phyloP scores from a whole-genome alignment of 208 protist genomes.

The Crithidia sp. region DNA sequence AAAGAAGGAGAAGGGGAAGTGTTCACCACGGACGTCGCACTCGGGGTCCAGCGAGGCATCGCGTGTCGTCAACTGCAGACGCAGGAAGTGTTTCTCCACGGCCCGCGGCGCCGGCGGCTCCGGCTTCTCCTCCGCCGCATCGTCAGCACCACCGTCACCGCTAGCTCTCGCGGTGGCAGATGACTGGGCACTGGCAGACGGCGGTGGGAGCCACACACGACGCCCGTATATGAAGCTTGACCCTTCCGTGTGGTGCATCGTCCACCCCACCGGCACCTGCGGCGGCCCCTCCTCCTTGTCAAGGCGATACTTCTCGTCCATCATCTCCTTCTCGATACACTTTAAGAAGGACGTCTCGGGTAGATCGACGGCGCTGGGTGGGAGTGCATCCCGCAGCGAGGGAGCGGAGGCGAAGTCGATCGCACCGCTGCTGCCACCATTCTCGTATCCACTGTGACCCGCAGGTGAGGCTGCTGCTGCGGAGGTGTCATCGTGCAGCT shows the following conservation, averaged over 20 bases:
- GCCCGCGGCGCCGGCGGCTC: slow-evolving; percentile 4
- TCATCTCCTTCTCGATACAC: slow-evolving; percentile 88
- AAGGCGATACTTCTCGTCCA: slow-evolving; percentile 79
- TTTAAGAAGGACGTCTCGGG: slow-evolving; percentile 74
- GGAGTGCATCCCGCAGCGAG: slow-evolving; percentile 47
- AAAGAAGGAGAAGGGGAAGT: slow-evolving; percentile 89
- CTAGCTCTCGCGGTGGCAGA: neutral
- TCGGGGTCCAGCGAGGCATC: slow-evolving; percentile 87
- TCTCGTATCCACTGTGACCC: neutral
- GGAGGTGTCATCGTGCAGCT: neutral
- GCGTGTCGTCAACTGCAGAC: slow-evolving; percentile 76
- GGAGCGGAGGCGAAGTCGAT: slow-evolving; percentile 15
- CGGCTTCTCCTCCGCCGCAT: neutral
- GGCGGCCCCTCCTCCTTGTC: slow-evolving; percentile 82
- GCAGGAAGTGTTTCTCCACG: slow-evolving; percentile 73
- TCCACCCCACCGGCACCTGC: slow-evolving; percentile 67
- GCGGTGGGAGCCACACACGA: slow-evolving; percentile 61
- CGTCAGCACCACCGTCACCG: neutral
- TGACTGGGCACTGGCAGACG: neutral
- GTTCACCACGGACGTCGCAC: slow-evolving; percentile 84
- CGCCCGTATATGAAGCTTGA: slow-evolving; percentile 79
- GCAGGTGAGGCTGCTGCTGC: neutral
- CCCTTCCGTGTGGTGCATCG: slow-evolving; percentile 70
- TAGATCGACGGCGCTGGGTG: slow-evolving; percentile 60
- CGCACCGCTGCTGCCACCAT: neutral